Conservation (phyloP, 1,284 basidiomycete species). For the Papiliotrema fonsecae region DNA sequence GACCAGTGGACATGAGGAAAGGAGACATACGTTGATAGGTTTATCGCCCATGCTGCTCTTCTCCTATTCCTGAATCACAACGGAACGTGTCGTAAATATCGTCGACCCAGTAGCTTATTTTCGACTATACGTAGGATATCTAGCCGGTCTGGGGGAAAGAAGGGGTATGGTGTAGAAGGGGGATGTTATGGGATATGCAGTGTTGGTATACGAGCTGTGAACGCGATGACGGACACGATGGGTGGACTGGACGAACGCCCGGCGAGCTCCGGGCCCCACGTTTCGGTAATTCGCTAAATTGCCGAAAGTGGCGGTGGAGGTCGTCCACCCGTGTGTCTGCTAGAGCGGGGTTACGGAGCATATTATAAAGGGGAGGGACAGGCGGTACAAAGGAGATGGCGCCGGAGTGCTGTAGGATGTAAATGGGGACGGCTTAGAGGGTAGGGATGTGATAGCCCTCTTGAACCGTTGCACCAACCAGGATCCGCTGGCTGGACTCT, state of each 20-base stretch:
- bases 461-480: no score
- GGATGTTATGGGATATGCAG: not conserved
- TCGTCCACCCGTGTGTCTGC: not conserved
- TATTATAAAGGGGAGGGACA: not conserved
- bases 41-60: conserved; percentile 42
- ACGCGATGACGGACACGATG: not conserved
- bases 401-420: no score
- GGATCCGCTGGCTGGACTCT: no score
- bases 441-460: no score
- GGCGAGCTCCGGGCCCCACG: not conserved
- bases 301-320: not conserved
- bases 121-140: not conserved
- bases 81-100: no score
- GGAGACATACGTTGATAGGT: conserved; percentile 41
- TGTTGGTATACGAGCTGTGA: not conserved
- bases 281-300: not conserved
- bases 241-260: not conserved
- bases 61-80: not conserved
- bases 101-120: no score
- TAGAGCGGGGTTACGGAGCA: no score
- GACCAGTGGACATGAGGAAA: conserved; percentile 7
- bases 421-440: no score
- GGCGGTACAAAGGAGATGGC: no score
- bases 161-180: not conserved
- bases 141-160: not conserved